Conservation (phyloP, 2,329 filamentous ascomycete species). For the Bimuria novae-zelandiae region DNA sequence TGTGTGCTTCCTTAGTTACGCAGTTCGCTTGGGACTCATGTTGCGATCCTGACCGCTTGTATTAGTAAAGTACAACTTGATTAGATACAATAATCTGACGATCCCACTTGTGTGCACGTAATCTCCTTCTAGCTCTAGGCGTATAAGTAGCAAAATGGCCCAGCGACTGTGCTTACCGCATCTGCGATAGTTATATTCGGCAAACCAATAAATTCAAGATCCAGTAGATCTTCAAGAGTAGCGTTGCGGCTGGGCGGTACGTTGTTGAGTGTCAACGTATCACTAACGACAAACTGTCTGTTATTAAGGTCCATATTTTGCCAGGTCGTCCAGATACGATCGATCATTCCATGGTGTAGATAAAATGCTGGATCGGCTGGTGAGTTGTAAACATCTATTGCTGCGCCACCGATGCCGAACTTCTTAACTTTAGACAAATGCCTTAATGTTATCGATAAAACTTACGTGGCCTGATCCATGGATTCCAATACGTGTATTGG, state of each 20-base stretch:
- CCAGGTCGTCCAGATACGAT: constrained; percentile 55
- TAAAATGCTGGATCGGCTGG: constrained; percentile 54
- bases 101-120: too few species aligned
- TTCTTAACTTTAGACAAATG: not conserved
- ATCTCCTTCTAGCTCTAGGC: too few species aligned
- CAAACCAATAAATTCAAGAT: constrained; percentile 4
- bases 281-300: not conserved
- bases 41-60: too few species aligned
- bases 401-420: constrained; percentile 41
- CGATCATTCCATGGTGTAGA: constrained; percentile 54
- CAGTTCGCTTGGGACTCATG: too few species aligned
- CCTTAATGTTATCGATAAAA: constrained; percentile 54
- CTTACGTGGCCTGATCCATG: constrained; percentile 60
- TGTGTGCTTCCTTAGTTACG: too few species aligned
- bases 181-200: too few species aligned
- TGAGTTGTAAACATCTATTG: constrained; percentile 49
- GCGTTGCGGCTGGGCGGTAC: not conserved
- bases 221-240: not conserved
- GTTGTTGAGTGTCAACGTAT: not conserved
- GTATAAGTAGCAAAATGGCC: too few species aligned
- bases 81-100: too few species aligned
- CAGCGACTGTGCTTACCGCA: too few species aligned
- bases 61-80: too few species aligned
- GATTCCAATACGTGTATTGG: too few species aligned
- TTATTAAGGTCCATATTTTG: constrained; percentile 44